Evolutionary conservation across 2,329 filamentous ascomycete genomes (phyloP).

Genomic region (Aspergillus jensenii): DNA sequence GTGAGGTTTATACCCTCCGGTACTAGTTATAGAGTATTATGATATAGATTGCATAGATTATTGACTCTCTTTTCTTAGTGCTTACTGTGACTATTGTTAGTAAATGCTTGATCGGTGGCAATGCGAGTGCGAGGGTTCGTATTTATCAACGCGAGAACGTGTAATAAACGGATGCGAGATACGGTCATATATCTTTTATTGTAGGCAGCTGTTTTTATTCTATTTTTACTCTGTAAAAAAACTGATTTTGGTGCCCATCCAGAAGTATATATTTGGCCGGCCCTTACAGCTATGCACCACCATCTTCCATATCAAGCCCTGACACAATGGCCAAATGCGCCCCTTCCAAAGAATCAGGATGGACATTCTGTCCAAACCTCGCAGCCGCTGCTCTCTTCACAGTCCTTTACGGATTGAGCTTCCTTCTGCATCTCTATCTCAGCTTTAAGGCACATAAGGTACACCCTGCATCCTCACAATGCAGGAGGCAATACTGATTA

Average conservation of each 20-base stretch:
- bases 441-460: neutral
- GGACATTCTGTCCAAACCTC: neutral
- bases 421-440: neutral
- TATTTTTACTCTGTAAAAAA: no score
- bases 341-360: neutral
- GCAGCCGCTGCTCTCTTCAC: neutral
- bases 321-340: neutral
- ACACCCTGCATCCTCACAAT: no score
- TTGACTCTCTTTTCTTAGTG: no score
- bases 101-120: neutral
- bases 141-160: neutral
- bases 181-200: neutral
- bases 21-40: conserved; percentile 9
- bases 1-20: conserved; percentile 32
- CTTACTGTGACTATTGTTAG: neutral
- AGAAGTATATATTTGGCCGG: neutral
- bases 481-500: no score
- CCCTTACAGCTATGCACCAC: no score
- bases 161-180: neutral
- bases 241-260: neutral
- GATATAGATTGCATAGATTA: no score
- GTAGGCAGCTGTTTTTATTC: neutral
- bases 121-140: neutral
- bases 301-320: neutral
- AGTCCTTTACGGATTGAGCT: neutral